Base-by-base conservation (phyloP, 352 stramenopile genomes). In the Globisporangium canariense region DNA sequence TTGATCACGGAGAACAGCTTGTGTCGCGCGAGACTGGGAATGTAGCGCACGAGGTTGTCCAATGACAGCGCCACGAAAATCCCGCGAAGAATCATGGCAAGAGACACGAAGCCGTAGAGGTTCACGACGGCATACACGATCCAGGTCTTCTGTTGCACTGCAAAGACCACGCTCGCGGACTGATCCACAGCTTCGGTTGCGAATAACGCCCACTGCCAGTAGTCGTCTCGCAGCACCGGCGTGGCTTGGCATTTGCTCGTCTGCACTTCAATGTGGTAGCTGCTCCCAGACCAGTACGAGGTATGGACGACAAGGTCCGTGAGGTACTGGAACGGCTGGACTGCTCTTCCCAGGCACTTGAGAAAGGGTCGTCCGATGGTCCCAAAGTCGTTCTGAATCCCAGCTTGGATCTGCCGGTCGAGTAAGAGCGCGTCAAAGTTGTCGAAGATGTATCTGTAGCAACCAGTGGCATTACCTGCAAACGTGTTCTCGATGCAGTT, bases 231-330 rank as follows among this genome's bases (percentile, higher is more conserved):
- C 20, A 84, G 57, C 36, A 73, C 65, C 10, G 77, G 76, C 6
- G 76, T 53, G 1, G 75, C 77, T 9, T 69, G 52, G 51, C 79
- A 86, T 9, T 76, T 71, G 50, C 77, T 86, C 13, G 62, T 82
- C 28, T 85, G 75, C 25, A 85, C 70, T 56, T 83, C 67, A 9
- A 85, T 58, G 54, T 81, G 68, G 59, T 78, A 82, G 36, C 67
- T 73, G 0, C 74, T 72, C 6, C 79, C 77, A 0, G 77, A 68
- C 79, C 79, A 89, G 64, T 74, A 86, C 0, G 71, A 75, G 57
- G 83, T 71, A 2, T 78, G 69, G 6, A 81, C 68, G 71, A 89
- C 70, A 25, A 86, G 65, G 60, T 89, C 79, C 2, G 79, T 82
- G n/a, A 83, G 75, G 55, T 75, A 89, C 43, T 73, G 66, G 66